A percentile compares a stretch with the other conserved stretches of the same genome.
Evolutionary conservation across 2,329 filamentous ascomycete species (phyloP).

Genomic region (Fusarium newnesense): DNA sequence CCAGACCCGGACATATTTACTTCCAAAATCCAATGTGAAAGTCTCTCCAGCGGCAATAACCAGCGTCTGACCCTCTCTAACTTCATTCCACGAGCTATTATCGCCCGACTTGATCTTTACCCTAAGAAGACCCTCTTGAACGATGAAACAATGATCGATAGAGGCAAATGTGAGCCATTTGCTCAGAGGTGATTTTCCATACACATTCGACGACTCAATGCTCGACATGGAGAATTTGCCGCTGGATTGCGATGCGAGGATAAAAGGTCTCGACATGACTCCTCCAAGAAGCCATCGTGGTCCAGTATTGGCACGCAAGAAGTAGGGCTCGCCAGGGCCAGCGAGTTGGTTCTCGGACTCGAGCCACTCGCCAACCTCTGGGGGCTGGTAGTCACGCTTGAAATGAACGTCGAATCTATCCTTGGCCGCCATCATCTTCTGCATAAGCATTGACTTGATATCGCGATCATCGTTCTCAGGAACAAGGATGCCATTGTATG

Average conservation of each 20-base stretch:
- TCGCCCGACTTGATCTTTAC: conserved; percentile 47
- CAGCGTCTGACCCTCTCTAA: conserved; percentile 58
- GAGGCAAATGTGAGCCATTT: conserved; percentile 53
- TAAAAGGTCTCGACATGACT: conserved; percentile 58
- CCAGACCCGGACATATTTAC: conserved; percentile 58
- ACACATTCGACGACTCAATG: conserved; percentile 57
- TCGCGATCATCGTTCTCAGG: conserved; percentile 64
- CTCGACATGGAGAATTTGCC: conserved; percentile 64
- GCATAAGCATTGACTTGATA: conserved; percentile 60
- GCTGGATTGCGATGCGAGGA: conserved; percentile 55
- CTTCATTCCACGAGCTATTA: background rate
- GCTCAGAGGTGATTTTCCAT: conserved; percentile 29
- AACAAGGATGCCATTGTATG: conserved; percentile 59
- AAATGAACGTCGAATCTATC: conserved; percentile 65
- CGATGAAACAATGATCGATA: conserved; percentile 63
- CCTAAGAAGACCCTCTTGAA: conserved; percentile 57
- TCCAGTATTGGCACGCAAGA: conserved; percentile 61
- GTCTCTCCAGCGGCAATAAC: conserved; percentile 58
- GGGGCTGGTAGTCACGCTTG: conserved; percentile 58
- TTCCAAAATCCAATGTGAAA: conserved; percentile 55
- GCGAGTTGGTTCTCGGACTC: conserved; percentile 54
- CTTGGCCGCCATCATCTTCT: conserved; percentile 66
- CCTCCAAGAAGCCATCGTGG: conserved; percentile 59
- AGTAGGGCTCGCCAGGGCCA: conserved; percentile 55
- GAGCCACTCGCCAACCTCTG: conserved; percentile 56